These are phyloP conservation scores for Maudiozyma bulderi DNA, from an alignment of 805 yeast genomes.

Conservation along the genomic window DNA sequence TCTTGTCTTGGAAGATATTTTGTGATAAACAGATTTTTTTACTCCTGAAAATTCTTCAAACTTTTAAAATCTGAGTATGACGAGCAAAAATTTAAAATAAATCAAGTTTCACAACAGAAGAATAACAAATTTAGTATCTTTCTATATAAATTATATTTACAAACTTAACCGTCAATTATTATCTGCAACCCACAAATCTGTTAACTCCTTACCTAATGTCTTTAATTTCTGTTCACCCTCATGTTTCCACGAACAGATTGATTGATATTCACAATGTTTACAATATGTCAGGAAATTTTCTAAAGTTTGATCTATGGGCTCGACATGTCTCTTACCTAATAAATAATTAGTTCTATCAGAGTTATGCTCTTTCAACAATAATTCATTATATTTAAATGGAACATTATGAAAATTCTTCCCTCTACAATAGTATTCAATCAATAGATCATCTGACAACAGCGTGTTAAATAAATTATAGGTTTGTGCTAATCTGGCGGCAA, in stretches of 20 bases:
- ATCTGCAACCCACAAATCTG: not conserved
- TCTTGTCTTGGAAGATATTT: too few relatives aligned
- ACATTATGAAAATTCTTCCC: slow-evolving; percentile 35
- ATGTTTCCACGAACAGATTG: slow-evolving; percentile 34
- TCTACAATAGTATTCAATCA: slow-evolving; percentile 46
- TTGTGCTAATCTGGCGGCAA: slow-evolving; percentile 48
- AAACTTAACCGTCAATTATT: not conserved
- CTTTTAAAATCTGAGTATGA: too few relatives aligned
- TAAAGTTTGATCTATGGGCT: slow-evolving; percentile 30
- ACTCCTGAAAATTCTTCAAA: too few relatives aligned
- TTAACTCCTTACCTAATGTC: slow-evolving; percentile 8
- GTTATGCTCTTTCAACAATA: slow-evolving; percentile 25
- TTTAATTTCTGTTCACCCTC: slow-evolving; percentile 13
- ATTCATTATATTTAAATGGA: slow-evolving; percentile 31
- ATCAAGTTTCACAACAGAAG: too few relatives aligned
- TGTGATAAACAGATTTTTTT: too few relatives aligned
- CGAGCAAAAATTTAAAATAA: too few relatives aligned
- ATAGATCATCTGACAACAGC: slow-evolving; percentile 30
- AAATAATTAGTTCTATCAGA: slow-evolving; percentile 39
- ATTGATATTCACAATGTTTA: slow-evolving; percentile 43
- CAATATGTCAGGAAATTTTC: slow-evolving; percentile 37
- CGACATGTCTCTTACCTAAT: slow-evolving; percentile 48
- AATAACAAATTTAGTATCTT: too few relatives aligned
- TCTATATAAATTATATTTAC: too few relatives aligned
- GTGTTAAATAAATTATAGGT: slow-evolving; percentile 21